Base-by-base conservation (phyloP, 306 rosid species). In the Vicia sativa region DNA sequence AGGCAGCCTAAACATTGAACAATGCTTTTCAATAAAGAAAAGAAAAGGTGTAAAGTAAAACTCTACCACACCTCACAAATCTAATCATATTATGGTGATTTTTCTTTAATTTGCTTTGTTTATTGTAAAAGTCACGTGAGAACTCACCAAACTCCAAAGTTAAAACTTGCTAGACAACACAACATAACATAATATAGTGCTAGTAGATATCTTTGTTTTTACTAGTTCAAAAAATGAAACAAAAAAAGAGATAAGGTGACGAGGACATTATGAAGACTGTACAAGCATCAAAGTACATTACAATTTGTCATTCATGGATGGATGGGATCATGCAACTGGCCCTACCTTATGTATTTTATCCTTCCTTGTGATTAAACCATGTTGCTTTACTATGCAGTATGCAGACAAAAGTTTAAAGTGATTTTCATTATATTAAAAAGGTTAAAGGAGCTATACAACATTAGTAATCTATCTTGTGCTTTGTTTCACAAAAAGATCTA, bases 281-380 rank as follows among this genome's bases (percentile, higher is more conserved):
- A 44, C 65, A 10, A 49, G 8, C 52, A 43, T 45, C 62, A 25
- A 57, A 62, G 84, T 62, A 76, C 76, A 76, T 45, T 3, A 10
- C 6, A 65, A 72, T 68, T 72, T 76, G 57, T 60, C 70, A 68
- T 75, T 43, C 38, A 34, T 34, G 23, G 23, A 21, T 34, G 55
- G 61, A 31, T 56, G 52, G 44, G 67, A 67, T 75, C 79, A 68
- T 75, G 45, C 68, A 28, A 34, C 66, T 11, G 35, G 44, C 61
- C 72, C 66, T 10, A 23, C 60, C 80, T 52, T 23, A 11, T 53
- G 46, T 12, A 38, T 71, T 52, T 14, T 43, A 70, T 74, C 59
- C 58, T 67, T 60, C 5, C 23, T 13, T 8, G 10, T 65, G 4
- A 50, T 46, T 43, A 4, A 16, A 69, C 53, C 21, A 21, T 76